phyloP scores from a whole-genome alignment of 345 rosid genomes.

The Syzygium aromaticum region DNA sequence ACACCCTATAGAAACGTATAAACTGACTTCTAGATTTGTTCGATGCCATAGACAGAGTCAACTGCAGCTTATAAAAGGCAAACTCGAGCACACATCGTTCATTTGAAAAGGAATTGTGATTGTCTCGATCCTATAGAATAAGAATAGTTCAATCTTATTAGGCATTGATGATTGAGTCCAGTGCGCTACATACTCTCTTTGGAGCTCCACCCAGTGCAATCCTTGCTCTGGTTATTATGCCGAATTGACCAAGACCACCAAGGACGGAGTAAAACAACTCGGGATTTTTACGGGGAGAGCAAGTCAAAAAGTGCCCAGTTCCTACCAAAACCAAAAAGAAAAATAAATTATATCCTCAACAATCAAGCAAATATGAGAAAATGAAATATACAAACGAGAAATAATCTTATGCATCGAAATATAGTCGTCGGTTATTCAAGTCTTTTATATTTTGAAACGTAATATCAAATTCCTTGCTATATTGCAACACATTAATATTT shows the following conservation, averaged over 20 bases:
- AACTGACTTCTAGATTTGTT: not conserved
- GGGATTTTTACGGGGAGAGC: conserved; percentile 1
- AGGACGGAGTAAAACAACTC: conserved; percentile 21
- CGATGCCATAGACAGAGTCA: not conserved
- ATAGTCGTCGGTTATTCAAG: not conserved
- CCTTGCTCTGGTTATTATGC: conserved; percentile 34
- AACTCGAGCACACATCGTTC: not conserved
- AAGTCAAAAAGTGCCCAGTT: conserved; percentile 1
- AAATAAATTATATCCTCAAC: not conserved
- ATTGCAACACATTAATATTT: not conserved
- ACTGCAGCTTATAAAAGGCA: not conserved
- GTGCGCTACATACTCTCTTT: conserved; percentile 1
- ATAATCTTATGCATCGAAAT: not conserved
- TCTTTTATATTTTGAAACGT: not conserved
- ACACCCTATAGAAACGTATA: not conserved
- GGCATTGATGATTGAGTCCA: not conserved
- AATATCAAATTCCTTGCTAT: not conserved
- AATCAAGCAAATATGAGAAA: not conserved
- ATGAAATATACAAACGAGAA: not conserved
- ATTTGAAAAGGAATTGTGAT: not conserved
- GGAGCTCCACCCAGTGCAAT: conserved; percentile 22
- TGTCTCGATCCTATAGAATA: not conserved
- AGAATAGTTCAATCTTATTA: not conserved
- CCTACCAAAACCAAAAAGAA: not conserved
- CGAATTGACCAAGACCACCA: conserved; percentile 40